Evolutionary conservation across 495 filamentous ascomycete genomes (phyloP), one percentile per base, ranked within the genome.

Genomic region (Tuber borchii): DNA sequence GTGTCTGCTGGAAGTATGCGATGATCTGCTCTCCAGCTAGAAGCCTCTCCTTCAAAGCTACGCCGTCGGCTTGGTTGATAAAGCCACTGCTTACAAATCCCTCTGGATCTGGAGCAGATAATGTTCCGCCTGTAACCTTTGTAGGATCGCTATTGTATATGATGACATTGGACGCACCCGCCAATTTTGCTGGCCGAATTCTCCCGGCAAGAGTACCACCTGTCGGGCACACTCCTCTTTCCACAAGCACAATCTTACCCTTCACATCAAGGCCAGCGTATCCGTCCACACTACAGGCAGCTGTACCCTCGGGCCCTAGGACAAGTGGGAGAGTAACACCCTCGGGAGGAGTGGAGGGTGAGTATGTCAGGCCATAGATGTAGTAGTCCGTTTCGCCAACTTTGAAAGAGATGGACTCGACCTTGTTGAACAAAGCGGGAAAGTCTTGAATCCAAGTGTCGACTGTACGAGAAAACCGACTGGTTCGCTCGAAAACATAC

Each of bases 381-480:
- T 85, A 84, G 65, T 82, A 77, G 45, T 84, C 79, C 1, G 75
- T 77, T 8, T 81, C 78, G 31, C 70, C 77, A 22, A 86, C 81
- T 22, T 71, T 83, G 76, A 86, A 82, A 0, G 76, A 81, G 74
- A 86, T 86, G 20, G 83, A 83, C n/a, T 84, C 16, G 61, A 74
- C 76, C 75, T 81, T 80, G 74, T 76, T 82, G 76, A 87, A 87
- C 0, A 86, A 77, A 14, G 82, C 77, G 1, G 97, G 80, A 74
- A 87, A 87, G 46, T 84, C 81, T 73, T 87, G 86, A 34, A 84
- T 81, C 80, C 82, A 85, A 22, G 83, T 83, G 44, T 81, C 77
- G 84, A 87, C 5, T 82, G 78, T 61, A 76, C 70, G n/a, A 95
- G 81, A 72, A 86, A 86, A 73, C 81, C 80, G 77, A 84, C 83